Percentiles rank a stretch among this genome's conserved stretches.
Evolutionary conservation across 2,329 filamentous ascomycete genomes (phyloP).

Genomic region (Colletotrichum higginsianum): DNA sequence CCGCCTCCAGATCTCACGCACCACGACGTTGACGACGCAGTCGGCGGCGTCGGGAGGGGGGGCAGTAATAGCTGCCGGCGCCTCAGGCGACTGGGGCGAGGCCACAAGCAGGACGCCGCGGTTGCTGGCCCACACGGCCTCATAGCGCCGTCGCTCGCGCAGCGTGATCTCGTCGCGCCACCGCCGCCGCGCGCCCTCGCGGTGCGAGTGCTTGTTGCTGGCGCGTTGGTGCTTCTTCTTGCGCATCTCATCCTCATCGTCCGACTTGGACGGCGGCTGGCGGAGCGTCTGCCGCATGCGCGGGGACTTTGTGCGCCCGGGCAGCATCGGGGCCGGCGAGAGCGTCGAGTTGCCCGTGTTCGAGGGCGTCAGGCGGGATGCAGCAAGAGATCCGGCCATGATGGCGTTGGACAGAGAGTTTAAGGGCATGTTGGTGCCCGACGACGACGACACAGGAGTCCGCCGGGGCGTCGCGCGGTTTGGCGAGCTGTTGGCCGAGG

Average conservation of each 20-base stretch:
- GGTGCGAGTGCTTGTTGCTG: slow-evolving; percentile 78
- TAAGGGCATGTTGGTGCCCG: slow-evolving; percentile 64
- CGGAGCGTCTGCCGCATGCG: slow-evolving; percentile 78
- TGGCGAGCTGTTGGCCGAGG: slow-evolving; percentile 50
- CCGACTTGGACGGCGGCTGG: slow-evolving; percentile 63
- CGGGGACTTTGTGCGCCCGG: slow-evolving; percentile 61
- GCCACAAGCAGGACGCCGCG: slow-evolving; percentile 66
- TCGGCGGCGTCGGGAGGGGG: slow-evolving; percentile 54
- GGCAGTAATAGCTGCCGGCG: not conserved
- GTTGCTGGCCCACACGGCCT: slow-evolving; percentile 89
- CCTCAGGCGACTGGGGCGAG: not conserved
- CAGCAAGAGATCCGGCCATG: slow-evolving; percentile 80
- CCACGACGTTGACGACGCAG: slow-evolving; percentile 77
- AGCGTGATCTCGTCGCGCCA: slow-evolving; percentile 84
- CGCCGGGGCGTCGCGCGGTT: slow-evolving; percentile 53
- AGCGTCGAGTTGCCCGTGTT: slow-evolving; percentile 56
- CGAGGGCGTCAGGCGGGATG: slow-evolving; percentile 66
- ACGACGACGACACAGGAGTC: slow-evolving; percentile 49
- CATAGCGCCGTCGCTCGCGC: slow-evolving; percentile 83
- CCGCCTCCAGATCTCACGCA: slow-evolving; percentile 81
- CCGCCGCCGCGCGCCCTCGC: slow-evolving; percentile 80
- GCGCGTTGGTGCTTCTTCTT: slow-evolving; percentile 62
- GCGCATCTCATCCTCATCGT: slow-evolving; percentile 68
- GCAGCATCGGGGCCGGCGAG: slow-evolving; percentile 59
- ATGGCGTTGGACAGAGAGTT: slow-evolving; percentile 81